Percentiles rank a stretch among this genome's conserved stretches.
phyloP scores from a whole-genome alignment of 1,284 basidiomycete species.

The Trichosporon sp. region DNA sequence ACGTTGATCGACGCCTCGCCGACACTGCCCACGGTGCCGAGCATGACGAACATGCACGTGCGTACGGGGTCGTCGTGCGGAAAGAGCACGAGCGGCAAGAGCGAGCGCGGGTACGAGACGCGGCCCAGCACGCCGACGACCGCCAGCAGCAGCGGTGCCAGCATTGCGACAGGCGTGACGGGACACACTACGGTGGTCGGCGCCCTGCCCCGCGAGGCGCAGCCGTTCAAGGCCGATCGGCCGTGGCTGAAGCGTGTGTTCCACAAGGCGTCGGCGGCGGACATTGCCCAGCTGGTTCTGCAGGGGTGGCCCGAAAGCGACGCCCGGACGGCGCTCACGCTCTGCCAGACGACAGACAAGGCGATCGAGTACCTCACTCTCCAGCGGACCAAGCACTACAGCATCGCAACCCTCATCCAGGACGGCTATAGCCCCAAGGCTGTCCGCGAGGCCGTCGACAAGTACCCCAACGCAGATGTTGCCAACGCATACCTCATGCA shows the following conservation, averaged over 20 bases:
- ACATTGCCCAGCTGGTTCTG: background rate
- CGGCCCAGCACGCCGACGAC: background rate
- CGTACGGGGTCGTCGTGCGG: background rate
- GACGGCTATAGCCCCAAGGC: background rate
- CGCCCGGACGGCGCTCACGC: background rate
- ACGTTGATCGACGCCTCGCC: background rate
- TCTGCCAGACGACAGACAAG: background rate
- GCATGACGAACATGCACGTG: background rate
- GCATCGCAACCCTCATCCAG: background rate
- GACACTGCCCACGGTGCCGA: background rate
- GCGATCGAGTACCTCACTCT: background rate
- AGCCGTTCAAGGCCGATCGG: background rate
- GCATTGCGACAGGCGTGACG: background rate
- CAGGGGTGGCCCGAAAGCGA: background rate
- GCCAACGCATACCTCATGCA: background rate
- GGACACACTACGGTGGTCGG: background rate
- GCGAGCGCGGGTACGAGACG: background rate
- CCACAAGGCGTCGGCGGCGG: background rate
- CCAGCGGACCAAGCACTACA: background rate
- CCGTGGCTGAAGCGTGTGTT: slow-evolving; percentile 1
- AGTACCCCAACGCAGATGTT: background rate
- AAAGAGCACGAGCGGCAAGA: background rate
- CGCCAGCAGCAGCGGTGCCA: background rate
- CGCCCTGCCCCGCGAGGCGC: background rate
- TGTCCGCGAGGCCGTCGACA: background rate